Percentiles rank a stretch among this genome's conserved stretches.
Evolutionary conservation across 1,284 basidiomycete species (phyloP).

Genomic region (Heterobasidion parviporum): DNA sequence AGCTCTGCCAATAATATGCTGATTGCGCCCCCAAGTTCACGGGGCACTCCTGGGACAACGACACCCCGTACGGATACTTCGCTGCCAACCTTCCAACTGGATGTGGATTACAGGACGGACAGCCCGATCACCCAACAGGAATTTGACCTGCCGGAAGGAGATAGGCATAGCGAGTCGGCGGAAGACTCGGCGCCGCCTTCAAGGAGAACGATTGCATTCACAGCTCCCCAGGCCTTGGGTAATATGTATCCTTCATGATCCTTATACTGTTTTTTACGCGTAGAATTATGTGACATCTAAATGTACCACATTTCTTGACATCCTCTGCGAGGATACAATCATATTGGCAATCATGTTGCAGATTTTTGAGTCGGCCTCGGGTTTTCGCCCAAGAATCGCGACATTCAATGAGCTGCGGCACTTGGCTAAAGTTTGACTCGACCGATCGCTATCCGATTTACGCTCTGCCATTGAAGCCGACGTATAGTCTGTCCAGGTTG

Average conservation of each 20-base stretch:
- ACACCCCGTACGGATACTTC: conserved; percentile 16
- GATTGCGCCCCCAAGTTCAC: neutral
- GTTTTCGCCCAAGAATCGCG: too few species aligned
- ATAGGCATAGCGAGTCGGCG: conserved; percentile 1
- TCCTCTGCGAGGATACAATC: too few species aligned
- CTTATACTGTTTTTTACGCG: neutral
- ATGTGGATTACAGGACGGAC: conserved; percentile 10
- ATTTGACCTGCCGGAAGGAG: conserved; percentile 2
- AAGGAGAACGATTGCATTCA: conserved; percentile 5
- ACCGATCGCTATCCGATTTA: too few species aligned
- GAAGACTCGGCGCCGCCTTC: conserved; percentile 3
- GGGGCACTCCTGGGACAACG: conserved; percentile 13
- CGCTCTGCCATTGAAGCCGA: too few species aligned
- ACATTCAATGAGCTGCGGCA: too few species aligned
- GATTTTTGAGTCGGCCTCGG: too few species aligned
- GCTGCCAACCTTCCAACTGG: conserved; percentile 8
- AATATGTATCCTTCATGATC: neutral
- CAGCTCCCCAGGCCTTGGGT: conserved; percentile 1
- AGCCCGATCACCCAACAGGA: conserved; percentile 9
- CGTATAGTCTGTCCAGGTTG: neutral
- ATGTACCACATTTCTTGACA: too few species aligned
- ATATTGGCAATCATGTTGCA: too few species aligned
- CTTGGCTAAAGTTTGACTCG: too few species aligned
- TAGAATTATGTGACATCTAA: neutral
- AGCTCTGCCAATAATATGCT: neutral